Conservation (phyloP, 1,284 basidiomycete species). For the Cerioporus squamosus region DNA sequence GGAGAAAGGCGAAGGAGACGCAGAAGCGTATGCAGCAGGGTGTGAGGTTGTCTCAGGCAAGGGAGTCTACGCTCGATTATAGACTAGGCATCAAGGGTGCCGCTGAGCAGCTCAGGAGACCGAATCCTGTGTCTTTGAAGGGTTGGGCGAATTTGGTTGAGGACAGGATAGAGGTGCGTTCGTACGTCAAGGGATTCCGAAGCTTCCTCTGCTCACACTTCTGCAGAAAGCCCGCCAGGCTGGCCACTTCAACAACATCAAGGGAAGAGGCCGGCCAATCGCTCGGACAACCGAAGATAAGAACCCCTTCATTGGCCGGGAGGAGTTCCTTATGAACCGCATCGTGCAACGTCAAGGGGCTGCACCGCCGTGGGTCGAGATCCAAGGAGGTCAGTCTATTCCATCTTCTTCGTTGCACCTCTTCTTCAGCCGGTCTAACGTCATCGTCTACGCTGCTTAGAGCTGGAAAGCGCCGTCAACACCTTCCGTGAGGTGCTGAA, state of each 20-base stretch:
- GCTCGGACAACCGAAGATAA: conserved; percentile 61
- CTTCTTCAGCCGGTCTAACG: not conserved
- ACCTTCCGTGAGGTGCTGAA: conserved; percentile 70
- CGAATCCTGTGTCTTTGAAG: conserved; percentile 66
- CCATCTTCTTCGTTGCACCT: not conserved
- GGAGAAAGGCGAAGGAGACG: conserved; percentile 54
- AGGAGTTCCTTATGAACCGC: conserved; percentile 87
- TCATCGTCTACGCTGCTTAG: conserved; percentile 26
- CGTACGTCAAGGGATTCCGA: not conserved
- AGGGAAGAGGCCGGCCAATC: conserved; percentile 79
- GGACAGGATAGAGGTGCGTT: conserved; percentile 75
- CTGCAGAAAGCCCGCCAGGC: conserved; percentile 64
- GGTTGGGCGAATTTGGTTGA: conserved; percentile 81
- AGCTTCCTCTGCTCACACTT: not conserved
- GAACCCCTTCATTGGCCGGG: conserved; percentile 83
- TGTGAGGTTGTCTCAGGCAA: conserved; percentile 64
- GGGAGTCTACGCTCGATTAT: conserved; percentile 81
- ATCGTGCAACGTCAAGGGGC: conserved; percentile 87
- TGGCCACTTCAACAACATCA: conserved; percentile 76
- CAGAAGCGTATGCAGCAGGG: conserved; percentile 56
- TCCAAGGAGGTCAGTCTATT: conserved; percentile 66
- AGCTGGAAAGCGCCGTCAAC: conserved; percentile 58
- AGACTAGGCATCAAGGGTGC: conserved; percentile 54
- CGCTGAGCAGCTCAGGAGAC: conserved; percentile 38
- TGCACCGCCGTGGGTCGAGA: conserved; percentile 90